phyloP scores from a whole-genome alignment of 495 filamentous ascomycete genomes.

The Trypethelium eluteriae region DNA sequence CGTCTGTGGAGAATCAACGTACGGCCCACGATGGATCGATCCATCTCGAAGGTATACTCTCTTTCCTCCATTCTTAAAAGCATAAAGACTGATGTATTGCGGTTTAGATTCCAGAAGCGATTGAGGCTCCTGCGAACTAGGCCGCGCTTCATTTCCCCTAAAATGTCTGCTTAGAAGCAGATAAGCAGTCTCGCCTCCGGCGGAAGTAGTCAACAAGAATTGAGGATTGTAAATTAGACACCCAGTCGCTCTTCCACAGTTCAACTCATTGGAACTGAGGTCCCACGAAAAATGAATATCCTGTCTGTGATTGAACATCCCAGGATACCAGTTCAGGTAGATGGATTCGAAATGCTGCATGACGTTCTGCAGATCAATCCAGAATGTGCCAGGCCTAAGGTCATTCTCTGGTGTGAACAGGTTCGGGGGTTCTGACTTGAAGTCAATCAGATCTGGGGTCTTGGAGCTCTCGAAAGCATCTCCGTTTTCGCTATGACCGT shows the following conservation, averaged over 20 bases:
- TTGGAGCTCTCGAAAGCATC: background rate
- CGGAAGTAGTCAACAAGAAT: conserved; percentile 54
- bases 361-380: conserved; percentile 80
- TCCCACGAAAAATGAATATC: conserved; percentile 90
- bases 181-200: conserved; percentile 61
- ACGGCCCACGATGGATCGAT: conserved; percentile 62
- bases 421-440: background rate
- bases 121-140: conserved; percentile 21
- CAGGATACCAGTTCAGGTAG: conserved; percentile 96
- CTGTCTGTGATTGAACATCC: conserved; percentile 68
- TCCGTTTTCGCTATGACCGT: conserved; percentile 18
- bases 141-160: conserved; percentile 28
- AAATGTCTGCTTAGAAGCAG: conserved; percentile 81
- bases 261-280: conserved; percentile 50
- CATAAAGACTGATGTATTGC: conserved; percentile 80
- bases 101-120: conserved; percentile 20
- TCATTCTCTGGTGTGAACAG: conserved; percentile 18
- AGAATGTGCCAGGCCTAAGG: conserved; percentile 65
- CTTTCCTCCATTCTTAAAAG: conserved; percentile 66
- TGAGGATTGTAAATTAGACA: conserved; percentile 50
- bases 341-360: conserved; percentile 87
- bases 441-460: background rate
- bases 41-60: conserved; percentile 64
- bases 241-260: conserved; percentile 15
- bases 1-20: conserved; percentile 88